Evolutionary conservation across 352 stramenopile species (phyloP).

Genomic region (Pythium aphanidermatum): DNA sequence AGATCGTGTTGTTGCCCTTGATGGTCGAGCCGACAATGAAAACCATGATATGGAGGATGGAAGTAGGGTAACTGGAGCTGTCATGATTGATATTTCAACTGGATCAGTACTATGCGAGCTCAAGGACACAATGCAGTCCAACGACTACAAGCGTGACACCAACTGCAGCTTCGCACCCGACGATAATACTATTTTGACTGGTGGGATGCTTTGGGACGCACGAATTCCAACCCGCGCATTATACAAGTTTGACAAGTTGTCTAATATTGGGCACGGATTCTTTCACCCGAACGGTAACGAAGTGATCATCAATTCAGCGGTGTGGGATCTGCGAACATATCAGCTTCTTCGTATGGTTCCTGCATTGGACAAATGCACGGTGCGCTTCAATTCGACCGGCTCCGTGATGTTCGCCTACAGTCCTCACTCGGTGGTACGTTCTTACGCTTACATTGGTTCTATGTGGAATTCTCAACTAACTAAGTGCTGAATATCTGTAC

Average conservation of each 20-base stretch:
- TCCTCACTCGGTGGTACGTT: conserved; percentile 53
- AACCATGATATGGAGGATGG: conserved; percentile 26
- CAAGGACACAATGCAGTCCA: conserved; percentile 54
- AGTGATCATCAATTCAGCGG: conserved; percentile 83
- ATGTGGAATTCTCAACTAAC: neutral
- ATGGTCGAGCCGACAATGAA: conserved; percentile 34
- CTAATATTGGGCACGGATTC: conserved; percentile 72
- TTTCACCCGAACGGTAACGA: conserved; percentile 88
- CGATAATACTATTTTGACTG: conserved; percentile 68
- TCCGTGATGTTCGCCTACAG: conserved; percentile 83
- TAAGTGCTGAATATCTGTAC: conserved; percentile 2
- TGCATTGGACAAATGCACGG: conserved; percentile 76
- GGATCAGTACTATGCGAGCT: conserved; percentile 55
- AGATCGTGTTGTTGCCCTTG: conserved; percentile 62
- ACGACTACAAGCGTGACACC: conserved; percentile 69
- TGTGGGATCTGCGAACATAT: conserved; percentile 88
- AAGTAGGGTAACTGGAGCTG: conserved; percentile 33
- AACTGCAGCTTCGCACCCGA: conserved; percentile 75
- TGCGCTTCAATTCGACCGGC: conserved; percentile 66
- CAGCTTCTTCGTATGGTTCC: conserved; percentile 79
- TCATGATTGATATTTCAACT: conserved; percentile 68
- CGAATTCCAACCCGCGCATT: conserved; percentile 61
- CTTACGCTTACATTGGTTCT: too few relatives aligned
- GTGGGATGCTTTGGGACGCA: conserved; percentile 79
- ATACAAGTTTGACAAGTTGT: conserved; percentile 89